Base-by-base conservation (phyloP, 257 asterid species). In the Plantago elongata region DNA sequence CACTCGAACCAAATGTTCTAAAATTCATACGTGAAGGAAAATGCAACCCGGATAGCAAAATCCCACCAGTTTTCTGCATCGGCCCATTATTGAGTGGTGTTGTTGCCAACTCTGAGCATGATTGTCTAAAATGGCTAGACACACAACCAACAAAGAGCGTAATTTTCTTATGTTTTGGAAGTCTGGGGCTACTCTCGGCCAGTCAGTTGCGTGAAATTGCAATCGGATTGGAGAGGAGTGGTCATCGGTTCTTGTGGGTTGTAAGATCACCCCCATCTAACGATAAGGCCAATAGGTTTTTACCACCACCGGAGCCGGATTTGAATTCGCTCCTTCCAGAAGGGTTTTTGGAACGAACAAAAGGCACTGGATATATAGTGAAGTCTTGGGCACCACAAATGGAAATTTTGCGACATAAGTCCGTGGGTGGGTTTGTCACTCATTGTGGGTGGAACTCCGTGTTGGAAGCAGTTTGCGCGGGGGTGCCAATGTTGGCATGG, bases 361-460 rank as follows among this genome's bases (percentile, higher is more conserved):
- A 61, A 49, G 76, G 63, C n/a, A 45, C 75, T 69, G 87, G 94
- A 0, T 22, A 78, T 13, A 75, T 85, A 17, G 73, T 80, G 64
- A 78, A 78, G 70, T 61, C 82, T 13, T 82, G 89, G 89, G 89
- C 82, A 13, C 87, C 94, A 0, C 90, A 85, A 68, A 71, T 82
- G 63, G 82, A 74, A 54, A 79, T 82, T 9, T 66, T 85, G 47
- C 70, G 49, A 43, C 90, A 85, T 37, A 74, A 38, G 0, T 62
- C 90, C 0, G 81, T 83, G 14, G 87, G 94, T 1, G 94, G 90
- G 10, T 82, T 85, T 16, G 82, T 80, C 57, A 82, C 90, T 0
- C 94, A 85, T 51, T 78, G 89, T 15, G 89, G 94, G 51, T 82
- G 89, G 94, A 82, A 82, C 63, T 85, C 94, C 51, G 65, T 75